Conservation (phyloP, 305 asterid genomes). For the Fraxinus latifolia region DNA sequence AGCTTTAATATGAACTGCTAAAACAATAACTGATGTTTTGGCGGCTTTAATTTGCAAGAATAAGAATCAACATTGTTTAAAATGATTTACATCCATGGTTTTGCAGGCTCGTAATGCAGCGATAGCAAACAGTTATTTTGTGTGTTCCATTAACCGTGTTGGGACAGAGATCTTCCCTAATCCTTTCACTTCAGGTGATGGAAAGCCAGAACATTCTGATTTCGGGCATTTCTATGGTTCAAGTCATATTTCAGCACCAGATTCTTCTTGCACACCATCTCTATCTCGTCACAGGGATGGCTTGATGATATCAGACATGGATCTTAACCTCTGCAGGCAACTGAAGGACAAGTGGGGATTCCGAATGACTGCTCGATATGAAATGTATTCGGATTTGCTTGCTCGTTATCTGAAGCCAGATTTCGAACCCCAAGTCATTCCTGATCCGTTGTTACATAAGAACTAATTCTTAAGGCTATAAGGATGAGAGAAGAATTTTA, state of each 20-base stretch:
- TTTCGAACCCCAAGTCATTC: constrained; percentile 78
- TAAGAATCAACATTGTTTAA: not conserved
- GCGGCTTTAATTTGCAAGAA: not conserved
- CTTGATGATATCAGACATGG: constrained; percentile 74
- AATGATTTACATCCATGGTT: constrained; percentile 3
- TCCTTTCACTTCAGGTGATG: constrained; percentile 94
- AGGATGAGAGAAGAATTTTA: not conserved
- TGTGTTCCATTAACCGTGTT: constrained; percentile 87
- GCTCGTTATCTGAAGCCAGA: constrained; percentile 63
- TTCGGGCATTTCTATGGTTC: constrained; percentile 96
- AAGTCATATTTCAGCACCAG: constrained; percentile 85
- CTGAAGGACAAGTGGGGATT: constrained; percentile 95
- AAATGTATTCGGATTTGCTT: constrained; percentile 60
- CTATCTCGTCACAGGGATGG: constrained; percentile 77
- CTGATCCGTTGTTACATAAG: constrained; percentile 67
- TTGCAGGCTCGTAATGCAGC: constrained; percentile 97
- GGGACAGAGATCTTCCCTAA: constrained; percentile 89
- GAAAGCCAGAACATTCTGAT: constrained; percentile 82
- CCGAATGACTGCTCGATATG: constrained; percentile 89
- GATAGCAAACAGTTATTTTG: constrained; percentile 84
- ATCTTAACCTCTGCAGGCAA: constrained; percentile 89
- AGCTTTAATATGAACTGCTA: not conserved
- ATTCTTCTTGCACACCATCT: constrained; percentile 87
- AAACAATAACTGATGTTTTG: not conserved
- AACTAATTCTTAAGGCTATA: constrained; percentile 22